Base-by-base conservation (phyloP, 2,329 filamentous ascomycete species). In the Anisogramma anomala region DNA sequence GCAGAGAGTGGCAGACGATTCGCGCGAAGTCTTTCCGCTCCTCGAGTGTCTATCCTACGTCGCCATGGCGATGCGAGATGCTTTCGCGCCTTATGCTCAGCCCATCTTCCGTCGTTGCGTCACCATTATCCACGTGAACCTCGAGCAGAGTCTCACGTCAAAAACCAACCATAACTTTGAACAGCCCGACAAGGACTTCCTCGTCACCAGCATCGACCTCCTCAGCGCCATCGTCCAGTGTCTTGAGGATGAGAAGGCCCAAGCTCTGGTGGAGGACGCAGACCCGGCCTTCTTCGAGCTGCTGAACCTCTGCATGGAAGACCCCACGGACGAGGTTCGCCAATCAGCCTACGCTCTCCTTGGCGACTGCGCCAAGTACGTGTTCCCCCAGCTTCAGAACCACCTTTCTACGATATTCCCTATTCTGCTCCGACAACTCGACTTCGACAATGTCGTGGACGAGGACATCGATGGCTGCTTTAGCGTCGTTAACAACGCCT, bases 41-140 rank as follows among this genome's bases (percentile, higher is more conserved):
- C 71, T 96, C n/a, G 91, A 96, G 61, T 98, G 91, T 56, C 72
- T 98, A 32, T 94, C 91, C 1, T 98, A 94, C 55, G 83, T 98
- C 31, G 84, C 88, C 36, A 82, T 84, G 53, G 86, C 91, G 3
- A 77, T 98, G 31, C 83, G 84, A 23, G 73, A 81, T 50, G 71
- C 74, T 1, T 98, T 98, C 56, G 73, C 84, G 4, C 84, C 84
- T 4, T 98, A 88, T 55, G 85, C 91, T 1, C 70, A 77, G 43
- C 82, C 86, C 5, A 86, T 98, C 40, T 98, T 96, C 65, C 68
- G 72, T 41, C 77, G 91, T 49, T 96, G 89, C 58, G 80, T 89
- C 56, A 82, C 80, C 60, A 88, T 98, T 53, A 91, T 98, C 52
- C 87, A 93, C 57, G 74, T 81, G 53, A 96, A 94, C 53, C 71